Conservation (phyloP, 148 eudicot genomes). For the Chenopodium quinoa region DNA sequence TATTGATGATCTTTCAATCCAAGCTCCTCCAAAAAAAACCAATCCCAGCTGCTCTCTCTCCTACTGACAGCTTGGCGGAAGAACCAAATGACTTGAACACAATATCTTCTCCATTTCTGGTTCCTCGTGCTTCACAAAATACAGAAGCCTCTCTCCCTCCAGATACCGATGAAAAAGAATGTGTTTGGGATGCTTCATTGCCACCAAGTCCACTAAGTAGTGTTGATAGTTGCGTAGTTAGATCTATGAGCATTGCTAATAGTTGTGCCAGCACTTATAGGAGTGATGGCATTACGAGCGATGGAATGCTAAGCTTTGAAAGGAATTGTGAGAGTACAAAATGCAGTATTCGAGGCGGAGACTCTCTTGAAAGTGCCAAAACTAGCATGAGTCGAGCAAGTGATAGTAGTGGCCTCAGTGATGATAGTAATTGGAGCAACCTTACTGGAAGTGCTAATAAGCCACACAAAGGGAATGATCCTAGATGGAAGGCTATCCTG, state of each 20-base stretch:
- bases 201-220: slow-evolving; percentile 91
- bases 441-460: slow-evolving; percentile 83
- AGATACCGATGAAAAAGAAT: slow-evolving; percentile 72
- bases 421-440: slow-evolving; percentile 95
- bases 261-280: slow-evolving; percentile 73
- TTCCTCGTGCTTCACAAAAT: slow-evolving; percentile 52
- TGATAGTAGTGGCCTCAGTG: slow-evolving; percentile 90
- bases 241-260: slow-evolving; percentile 79
- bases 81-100: slow-evolving; percentile 42
- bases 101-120: slow-evolving; percentile 40
- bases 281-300: slow-evolving; percentile 65
- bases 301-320: slow-evolving; percentile 77
- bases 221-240: slow-evolving; percentile 62
- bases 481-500: slow-evolving; percentile 89
- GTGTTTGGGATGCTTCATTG: slow-evolving; percentile 87
- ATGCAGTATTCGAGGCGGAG: slow-evolving; percentile 55
- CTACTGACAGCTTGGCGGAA: slow-evolving; percentile 49
- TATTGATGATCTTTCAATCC: slow-evolving; percentile 60
- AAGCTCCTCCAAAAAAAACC: slow-evolving; percentile 47
- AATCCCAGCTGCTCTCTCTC: slow-evolving; percentile 36
- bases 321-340: slow-evolving; percentile 58
- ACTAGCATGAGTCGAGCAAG: slow-evolving; percentile 86
- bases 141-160: slow-evolving; percentile 41
- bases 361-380: slow-evolving; percentile 76
- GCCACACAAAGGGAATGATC: slow-evolving; percentile 94